phyloP scores from a whole-genome alignment of 1,284 basidiomycete species.

The Athelia sp. region DNA sequence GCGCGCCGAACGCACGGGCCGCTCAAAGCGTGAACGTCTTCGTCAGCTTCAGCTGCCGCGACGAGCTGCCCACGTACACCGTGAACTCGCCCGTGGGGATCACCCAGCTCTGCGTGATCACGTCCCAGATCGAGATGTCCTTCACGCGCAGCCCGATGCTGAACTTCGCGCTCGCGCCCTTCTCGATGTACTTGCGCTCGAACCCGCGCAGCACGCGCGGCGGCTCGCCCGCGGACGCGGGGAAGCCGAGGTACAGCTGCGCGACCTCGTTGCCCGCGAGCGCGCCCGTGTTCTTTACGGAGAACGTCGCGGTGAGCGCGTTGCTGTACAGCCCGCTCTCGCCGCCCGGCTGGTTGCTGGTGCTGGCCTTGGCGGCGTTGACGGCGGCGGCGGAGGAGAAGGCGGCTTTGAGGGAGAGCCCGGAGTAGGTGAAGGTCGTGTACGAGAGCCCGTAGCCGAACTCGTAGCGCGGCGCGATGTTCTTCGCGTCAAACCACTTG shows the following conservation, averaged over 20 bases:
- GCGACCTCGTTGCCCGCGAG: slow-evolving; percentile 19
- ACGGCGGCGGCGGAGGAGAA: slow-evolving; percentile 17
- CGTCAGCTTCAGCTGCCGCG: not conserved
- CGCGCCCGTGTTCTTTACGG: slow-evolving; percentile 25
- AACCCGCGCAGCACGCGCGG: too few species aligned
- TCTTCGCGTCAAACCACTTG: slow-evolving; percentile 41
- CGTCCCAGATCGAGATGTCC: slow-evolving; percentile 38
- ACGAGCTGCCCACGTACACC: not conserved
- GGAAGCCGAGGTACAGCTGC: slow-evolving; percentile 12
- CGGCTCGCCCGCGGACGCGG: too few species aligned
- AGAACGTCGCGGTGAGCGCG: slow-evolving; percentile 21
- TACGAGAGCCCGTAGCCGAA: slow-evolving; percentile 63
- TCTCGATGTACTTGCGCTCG: slow-evolving; percentile 31
- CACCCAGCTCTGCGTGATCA: not conserved
- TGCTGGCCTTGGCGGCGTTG: too few species aligned
- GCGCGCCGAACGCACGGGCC: too few species aligned
- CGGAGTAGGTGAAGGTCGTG: slow-evolving; percentile 41
- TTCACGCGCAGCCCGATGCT: slow-evolving; percentile 35
- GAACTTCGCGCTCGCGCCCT: slow-evolving; percentile 29
- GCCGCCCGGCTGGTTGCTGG: slow-evolving; percentile 8
- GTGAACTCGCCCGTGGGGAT: not conserved
- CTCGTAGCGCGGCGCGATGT: slow-evolving; percentile 53
- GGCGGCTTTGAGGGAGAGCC: slow-evolving; percentile 17
- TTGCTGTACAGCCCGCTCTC: slow-evolving; percentile 11
- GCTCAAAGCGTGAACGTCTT: not conserved